These are phyloP conservation scores for Heliamphora exappendiculata DNA, from an alignment of 148 eudicot genomes.

Conservation along the genomic window DNA sequence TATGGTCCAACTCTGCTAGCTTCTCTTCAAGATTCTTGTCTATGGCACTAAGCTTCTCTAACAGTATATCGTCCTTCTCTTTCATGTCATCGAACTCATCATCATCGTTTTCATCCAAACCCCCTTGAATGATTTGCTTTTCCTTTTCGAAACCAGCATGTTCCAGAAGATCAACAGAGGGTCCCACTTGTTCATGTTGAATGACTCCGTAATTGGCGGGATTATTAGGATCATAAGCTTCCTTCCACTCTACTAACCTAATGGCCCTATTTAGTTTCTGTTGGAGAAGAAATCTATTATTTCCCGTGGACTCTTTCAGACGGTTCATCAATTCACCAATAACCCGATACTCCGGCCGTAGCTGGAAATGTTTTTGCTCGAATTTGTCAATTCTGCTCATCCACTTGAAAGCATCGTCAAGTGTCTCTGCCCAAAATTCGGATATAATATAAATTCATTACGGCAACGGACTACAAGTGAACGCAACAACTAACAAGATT, in stretches of 20 bases:
- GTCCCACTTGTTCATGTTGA: slow-evolving; percentile 37
- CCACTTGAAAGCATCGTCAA: slow-evolving; percentile 59
- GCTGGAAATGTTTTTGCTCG: slow-evolving; percentile 62
- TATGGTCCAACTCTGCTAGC: slow-evolving; percentile 70
- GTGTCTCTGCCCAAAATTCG: slow-evolving; percentile 39
- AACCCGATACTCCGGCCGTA: slow-evolving; percentile 72
- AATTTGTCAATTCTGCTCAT: slow-evolving; percentile 69
- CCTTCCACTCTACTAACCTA: slow-evolving; percentile 65
- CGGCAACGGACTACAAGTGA: not conserved
- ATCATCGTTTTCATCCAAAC: slow-evolving; percentile 34
- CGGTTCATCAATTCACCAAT: slow-evolving; percentile 80
- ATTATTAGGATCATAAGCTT: slow-evolving; percentile 71
- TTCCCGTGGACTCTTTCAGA: slow-evolving; percentile 67
- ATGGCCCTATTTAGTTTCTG: slow-evolving; percentile 82
- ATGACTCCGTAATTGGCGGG: slow-evolving; percentile 74
- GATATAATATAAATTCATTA: slow-evolving; percentile 5
- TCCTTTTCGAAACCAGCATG: slow-evolving; percentile 41
- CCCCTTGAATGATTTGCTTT: slow-evolving; percentile 29
- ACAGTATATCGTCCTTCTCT: slow-evolving; percentile 72
- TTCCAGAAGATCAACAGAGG: slow-evolving; percentile 30
- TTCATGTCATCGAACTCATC: slow-evolving; percentile 83
- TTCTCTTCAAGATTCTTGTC: slow-evolving; percentile 79
- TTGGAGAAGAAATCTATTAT: slow-evolving; percentile 85
- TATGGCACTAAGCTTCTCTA: slow-evolving; percentile 65
- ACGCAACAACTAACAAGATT: not conserved